These are phyloP conservation scores for Hibiscus syriacus DNA, from an alignment of 345 rosid species.

Conservation along the genomic window DNA sequence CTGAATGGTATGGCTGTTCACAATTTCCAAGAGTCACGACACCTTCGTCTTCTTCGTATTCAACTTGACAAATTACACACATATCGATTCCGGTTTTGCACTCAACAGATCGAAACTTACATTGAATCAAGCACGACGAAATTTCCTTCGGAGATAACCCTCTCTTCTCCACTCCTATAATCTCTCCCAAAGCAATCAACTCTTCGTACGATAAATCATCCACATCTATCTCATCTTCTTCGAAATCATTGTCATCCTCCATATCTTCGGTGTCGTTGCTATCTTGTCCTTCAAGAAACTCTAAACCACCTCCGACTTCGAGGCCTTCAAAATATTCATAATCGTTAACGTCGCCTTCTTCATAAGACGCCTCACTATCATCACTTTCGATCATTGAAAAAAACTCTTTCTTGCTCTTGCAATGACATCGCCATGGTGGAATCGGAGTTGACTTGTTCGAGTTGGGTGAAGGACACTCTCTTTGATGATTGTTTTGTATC, in stretches of 20 bases:
- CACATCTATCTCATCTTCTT: slow-evolving; percentile 34
- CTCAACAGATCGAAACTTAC: slow-evolving; percentile 10
- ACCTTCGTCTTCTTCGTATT: slow-evolving; percentile 53
- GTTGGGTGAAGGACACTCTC: slow-evolving; percentile 15
- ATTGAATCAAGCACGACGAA: slow-evolving; percentile 23
- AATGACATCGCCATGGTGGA: slow-evolving; percentile 28
- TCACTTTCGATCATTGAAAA: slow-evolving; percentile 24
- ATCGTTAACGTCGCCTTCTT: slow-evolving; percentile 7
- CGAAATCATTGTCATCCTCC: slow-evolving; percentile 19
- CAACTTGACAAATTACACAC: slow-evolving; percentile 75
- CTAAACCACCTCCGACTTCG: slow-evolving; percentile 29
- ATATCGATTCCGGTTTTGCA: slow-evolving; percentile 35
- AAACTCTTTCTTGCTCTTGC: slow-evolving; percentile 28
- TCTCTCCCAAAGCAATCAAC: slow-evolving; percentile 59
- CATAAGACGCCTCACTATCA: slow-evolving; percentile 10
- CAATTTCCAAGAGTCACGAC: slow-evolving; percentile 43
- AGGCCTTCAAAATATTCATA: slow-evolving; percentile 44
- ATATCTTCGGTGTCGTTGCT: slow-evolving; percentile 9
- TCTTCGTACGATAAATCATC: slow-evolving; percentile 72
- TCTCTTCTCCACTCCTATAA: slow-evolving; percentile 53
- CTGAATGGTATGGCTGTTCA: slow-evolving; percentile 53
- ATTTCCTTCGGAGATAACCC: slow-evolving; percentile 45
- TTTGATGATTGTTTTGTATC: slow-evolving; percentile 23
- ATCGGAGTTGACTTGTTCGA: slow-evolving; percentile 34
- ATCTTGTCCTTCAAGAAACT: slow-evolving; percentile 41